Conservation (phyloP, 768 basidiomycete genomes). For the Agrocybe pediades region DNA sequence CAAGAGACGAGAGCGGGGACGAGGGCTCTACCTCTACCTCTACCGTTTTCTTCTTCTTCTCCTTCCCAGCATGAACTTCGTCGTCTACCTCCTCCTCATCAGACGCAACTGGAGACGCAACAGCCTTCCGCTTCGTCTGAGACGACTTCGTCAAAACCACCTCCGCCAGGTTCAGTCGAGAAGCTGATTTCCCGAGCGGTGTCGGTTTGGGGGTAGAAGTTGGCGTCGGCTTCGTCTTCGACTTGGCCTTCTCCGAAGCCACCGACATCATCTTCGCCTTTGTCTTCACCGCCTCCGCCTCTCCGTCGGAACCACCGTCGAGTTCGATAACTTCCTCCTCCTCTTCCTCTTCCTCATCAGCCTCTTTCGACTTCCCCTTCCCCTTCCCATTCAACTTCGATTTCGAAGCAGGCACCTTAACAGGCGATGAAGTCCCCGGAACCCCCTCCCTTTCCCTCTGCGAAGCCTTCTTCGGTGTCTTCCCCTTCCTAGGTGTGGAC, state of each 20-base stretch:
- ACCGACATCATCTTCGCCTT: constrained; percentile 2
- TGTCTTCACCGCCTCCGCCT: constrained; percentile 1
- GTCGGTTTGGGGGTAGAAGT: constrained; percentile 1
- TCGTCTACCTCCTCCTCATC: constrained; percentile 1
- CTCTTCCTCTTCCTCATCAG: constrained; percentile 6
- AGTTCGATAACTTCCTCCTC: constrained; percentile 12
- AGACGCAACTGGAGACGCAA: not conserved
- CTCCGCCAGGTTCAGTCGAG: constrained; percentile 1
- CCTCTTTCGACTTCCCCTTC: constrained; percentile 7
- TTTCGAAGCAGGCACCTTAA: not conserved
- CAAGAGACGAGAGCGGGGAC: not conserved
- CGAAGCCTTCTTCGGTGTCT: too few species aligned
- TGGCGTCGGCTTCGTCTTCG: constrained; percentile 3
- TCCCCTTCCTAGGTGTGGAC: too few species aligned
- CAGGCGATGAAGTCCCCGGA: not conserved
- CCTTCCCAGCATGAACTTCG: not conserved
- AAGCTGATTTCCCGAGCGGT: constrained; percentile 4
- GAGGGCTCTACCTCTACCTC: not conserved
- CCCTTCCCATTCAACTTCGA: constrained; percentile 8
- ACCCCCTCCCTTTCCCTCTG: not conserved
- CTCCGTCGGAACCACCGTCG: constrained; percentile 1
- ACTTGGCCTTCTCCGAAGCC: not conserved
- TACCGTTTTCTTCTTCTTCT: not conserved
- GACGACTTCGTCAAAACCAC: not conserved
- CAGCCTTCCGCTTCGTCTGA: constrained; percentile 3